Evolutionary conservation across 2,329 filamentous ascomycete species (phyloP), one percentile per base, ranked within the genome.

Genomic region (Alternaria incomplexa): DNA sequence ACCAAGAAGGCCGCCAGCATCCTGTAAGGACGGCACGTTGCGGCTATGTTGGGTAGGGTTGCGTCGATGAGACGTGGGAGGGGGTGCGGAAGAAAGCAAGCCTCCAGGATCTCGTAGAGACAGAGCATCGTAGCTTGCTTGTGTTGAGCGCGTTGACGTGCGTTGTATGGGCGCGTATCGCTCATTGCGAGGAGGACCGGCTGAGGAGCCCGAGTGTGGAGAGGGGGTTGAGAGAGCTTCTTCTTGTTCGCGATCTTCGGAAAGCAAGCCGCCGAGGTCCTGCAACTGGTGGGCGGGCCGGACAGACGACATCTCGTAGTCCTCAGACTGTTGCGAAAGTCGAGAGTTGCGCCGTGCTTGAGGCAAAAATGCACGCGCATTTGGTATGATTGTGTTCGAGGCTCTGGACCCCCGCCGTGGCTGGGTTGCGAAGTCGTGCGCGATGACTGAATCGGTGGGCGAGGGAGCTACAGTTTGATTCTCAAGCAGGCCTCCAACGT

Each of bases 401-500:
- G 76, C 71, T 68, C 77, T 70, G 22, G 77, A 79, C 3, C 71
- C 70, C 56, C 75, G 67, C 40, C 77, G 66, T 11, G 73, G 72
- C 40, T 75, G 72, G 12, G 73, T 53, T 10, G 79, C 82, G 59
- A 84, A 84, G 62, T 84, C 82, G 46, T 83, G 79, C 11, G 79
- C 69, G 32, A 76, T 75, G 15, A 80, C 78, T 30, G 78, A 77
- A 51, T 74, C 79, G 36, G 72, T 78, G 22, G 74, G 77, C 9
- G 77, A 78, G 8, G 74, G 72, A 5, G 68, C 62, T 25, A 66
- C 61, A 23, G 70, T 56, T 40, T 71, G 55, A 17, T 84, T 84
- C 6, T 90, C 88, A 0, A 96, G 82, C 0, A 97, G 81, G 0
- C 92, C 92, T 22, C 93, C 93, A 1, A 93, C 90, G 69, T 97